A percentile compares a stretch with the other conserved stretches of the same genome.
phyloP scores from a whole-genome alignment of 1,284 basidiomycete species.

The Wallemia ichthyophaga region DNA sequence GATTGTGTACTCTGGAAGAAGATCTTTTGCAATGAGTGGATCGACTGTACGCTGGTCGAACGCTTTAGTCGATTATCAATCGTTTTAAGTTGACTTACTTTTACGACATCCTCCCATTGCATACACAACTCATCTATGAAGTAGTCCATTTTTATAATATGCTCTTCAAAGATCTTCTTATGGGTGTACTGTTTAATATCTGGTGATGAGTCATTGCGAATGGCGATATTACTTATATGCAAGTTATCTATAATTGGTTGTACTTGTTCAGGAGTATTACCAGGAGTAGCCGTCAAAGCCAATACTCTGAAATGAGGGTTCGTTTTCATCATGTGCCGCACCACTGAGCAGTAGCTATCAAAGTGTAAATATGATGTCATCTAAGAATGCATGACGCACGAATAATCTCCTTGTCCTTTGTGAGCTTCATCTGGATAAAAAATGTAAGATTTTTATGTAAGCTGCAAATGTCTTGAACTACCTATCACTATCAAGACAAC shows the following conservation, averaged over 20 bases:
- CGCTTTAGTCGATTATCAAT: too few relatives aligned
- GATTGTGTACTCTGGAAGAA: not conserved
- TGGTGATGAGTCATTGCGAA: slow-evolving; percentile 65
- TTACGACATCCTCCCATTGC: not conserved
- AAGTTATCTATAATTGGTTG: slow-evolving; percentile 74
- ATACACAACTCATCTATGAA: not conserved
- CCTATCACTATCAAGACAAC: slow-evolving; percentile 57
- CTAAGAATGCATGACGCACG: not conserved
- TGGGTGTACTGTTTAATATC: slow-evolving; percentile 68
- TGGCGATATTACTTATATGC: slow-evolving; percentile 90
- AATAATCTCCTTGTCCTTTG: not conserved
- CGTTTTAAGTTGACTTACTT: not conserved
- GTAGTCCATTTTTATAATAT: not conserved
- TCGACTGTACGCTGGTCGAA: not conserved
- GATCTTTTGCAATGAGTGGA: not conserved
- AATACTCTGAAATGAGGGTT: slow-evolving; percentile 81
- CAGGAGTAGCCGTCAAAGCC: slow-evolving; percentile 85
- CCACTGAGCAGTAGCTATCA: slow-evolving; percentile 69
- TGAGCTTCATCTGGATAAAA: not conserved
- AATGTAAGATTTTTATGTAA: not conserved
- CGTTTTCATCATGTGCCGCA: slow-evolving; percentile 68
- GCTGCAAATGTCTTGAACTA: slow-evolving; percentile 12
- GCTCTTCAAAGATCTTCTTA: slow-evolving; percentile 26
- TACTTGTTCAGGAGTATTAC: slow-evolving; percentile 51
- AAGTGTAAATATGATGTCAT: slow-evolving; percentile 14